These are phyloP conservation scores for Tephrocybe sp. DNA, from an alignment of 768 basidiomycete species.

Conservation along the genomic window DNA sequence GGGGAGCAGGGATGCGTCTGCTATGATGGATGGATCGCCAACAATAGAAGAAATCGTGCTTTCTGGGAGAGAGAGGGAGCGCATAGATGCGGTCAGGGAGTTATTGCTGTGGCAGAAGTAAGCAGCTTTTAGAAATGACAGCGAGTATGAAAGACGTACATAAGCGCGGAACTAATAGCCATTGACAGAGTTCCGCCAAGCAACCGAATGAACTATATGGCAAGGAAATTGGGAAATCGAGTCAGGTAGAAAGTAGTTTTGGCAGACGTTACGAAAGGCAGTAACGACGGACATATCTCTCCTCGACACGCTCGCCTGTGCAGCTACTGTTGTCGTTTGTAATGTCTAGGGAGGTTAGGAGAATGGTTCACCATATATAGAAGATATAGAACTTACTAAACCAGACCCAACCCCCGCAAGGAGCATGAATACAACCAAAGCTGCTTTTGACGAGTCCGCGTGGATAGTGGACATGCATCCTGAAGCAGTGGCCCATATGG, in stretches of 20 bases:
- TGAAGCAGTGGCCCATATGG: conserved; percentile 65
- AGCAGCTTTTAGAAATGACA: not conserved
- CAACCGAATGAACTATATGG: conserved; percentile 56
- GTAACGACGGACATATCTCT: conserved; percentile 79
- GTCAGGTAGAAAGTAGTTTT: too few species aligned
- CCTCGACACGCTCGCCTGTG: conserved; percentile 68
- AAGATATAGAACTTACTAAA: conserved; percentile 31
- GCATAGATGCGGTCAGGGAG: conserved; percentile 41
- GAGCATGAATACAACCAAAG: conserved; percentile 59
- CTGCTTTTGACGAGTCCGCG: conserved; percentile 41
- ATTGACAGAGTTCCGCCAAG: conserved; percentile 70
- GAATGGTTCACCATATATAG: not conserved
- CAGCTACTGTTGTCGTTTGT: conserved; percentile 67
- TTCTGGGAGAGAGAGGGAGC: conserved; percentile 32
- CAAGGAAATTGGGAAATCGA: not conserved
- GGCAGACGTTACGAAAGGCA: conserved; percentile 55
- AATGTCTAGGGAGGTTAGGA: conserved; percentile 35
- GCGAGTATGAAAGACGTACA: conserved; percentile 30
- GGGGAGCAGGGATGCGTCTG: conserved; percentile 20
- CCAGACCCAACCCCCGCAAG: conserved; percentile 62
- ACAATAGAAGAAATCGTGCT: conserved; percentile 42
- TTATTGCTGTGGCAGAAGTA: conserved; percentile 39
- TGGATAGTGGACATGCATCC: conserved; percentile 68
- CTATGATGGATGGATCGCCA: conserved; percentile 42
- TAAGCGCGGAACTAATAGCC: conserved; percentile 57